Evolutionary conservation across 345 rosid species (phyloP).

Genomic region (Gossypioides kirkii): DNA sequence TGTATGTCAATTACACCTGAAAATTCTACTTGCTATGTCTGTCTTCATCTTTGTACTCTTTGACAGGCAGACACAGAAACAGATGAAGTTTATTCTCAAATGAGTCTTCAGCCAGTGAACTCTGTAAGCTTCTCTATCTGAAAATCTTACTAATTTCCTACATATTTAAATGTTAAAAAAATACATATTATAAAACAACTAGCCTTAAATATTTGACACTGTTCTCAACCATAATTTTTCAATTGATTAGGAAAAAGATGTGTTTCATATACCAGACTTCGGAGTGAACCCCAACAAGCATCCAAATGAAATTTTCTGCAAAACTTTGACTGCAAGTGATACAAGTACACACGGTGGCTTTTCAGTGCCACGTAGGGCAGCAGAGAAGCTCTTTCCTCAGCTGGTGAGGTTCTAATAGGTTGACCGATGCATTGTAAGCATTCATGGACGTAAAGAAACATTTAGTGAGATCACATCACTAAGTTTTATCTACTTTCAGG

Average conservation of each 20-base stretch:
- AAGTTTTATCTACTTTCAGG: constrained; percentile 34
- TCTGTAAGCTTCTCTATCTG: constrained; percentile 46
- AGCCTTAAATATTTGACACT: background rate
- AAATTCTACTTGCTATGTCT: background rate
- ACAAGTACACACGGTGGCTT: constrained; percentile 99
- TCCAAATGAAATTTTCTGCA: constrained; percentile 93
- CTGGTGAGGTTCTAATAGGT: constrained; percentile 47
- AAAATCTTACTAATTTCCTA: background rate
- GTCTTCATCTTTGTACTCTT: constrained; percentile 4
- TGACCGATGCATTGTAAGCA: background rate
- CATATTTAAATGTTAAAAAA: background rate
- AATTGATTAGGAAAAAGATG: constrained; percentile 72
- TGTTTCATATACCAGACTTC: constrained; percentile 80
- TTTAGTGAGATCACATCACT: background rate
- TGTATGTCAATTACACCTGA: constrained; percentile 34
- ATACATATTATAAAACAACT: background rate
- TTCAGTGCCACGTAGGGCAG: constrained; percentile 97
- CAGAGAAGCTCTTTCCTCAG: constrained; percentile 95
- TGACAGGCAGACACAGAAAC: constrained; percentile 90
- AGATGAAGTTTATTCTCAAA: constrained; percentile 91
- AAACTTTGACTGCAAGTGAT: constrained; percentile 92
- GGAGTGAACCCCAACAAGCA: constrained; percentile 81
- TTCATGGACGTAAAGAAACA: background rate
- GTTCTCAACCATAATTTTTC: background rate
- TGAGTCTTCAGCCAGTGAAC: constrained; percentile 93